Percentiles rank a stretch among this genome's conserved stretches.
These are phyloP conservation scores for Phascolomyces articulosus DNA, from an alignment of 371 early-diverging fungal genomes.

Conservation along the genomic window DNA sequence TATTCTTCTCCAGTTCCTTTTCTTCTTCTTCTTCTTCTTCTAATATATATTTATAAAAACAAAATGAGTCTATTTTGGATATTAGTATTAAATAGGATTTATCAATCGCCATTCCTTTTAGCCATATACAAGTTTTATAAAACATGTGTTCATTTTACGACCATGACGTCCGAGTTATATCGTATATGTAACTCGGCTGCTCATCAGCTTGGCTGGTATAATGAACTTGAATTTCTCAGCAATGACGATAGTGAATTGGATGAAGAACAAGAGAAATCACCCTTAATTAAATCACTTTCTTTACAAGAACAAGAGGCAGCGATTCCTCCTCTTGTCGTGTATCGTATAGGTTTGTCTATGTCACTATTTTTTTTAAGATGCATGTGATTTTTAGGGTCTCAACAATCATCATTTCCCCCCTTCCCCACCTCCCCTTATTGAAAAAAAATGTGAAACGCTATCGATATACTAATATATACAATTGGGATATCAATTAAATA, in stretches of 20 bases:
- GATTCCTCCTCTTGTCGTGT: constrained; percentile 12
- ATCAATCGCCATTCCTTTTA: constrained; percentile 51
- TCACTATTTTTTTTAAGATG: not conserved
- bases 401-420: no score
- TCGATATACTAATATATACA: not conserved
- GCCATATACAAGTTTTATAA: constrained; percentile 60
- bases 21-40: no score
- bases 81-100: constrained; percentile 54
- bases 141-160: constrained; percentile 43
- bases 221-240: constrained; percentile 15
- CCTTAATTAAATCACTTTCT: not conserved
- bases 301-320: not conserved
- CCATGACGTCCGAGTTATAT: constrained; percentile 66
- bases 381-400: no score
- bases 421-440: no score
- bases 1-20: no score
- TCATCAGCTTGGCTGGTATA: constrained; percentile 21
- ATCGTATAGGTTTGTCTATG: constrained; percentile 19
- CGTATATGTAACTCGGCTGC: constrained; percentile 57
- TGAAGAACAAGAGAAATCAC: constrained; percentile 9
- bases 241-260: constrained; percentile 24
- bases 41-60: no score
- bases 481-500: not conserved
- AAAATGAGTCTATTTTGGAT: constrained; percentile 49
- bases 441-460: not conserved